Evolutionary conservation across 1,284 basidiomycete genomes (phyloP).

Genomic region (Laetiporus sulphureus): DNA sequence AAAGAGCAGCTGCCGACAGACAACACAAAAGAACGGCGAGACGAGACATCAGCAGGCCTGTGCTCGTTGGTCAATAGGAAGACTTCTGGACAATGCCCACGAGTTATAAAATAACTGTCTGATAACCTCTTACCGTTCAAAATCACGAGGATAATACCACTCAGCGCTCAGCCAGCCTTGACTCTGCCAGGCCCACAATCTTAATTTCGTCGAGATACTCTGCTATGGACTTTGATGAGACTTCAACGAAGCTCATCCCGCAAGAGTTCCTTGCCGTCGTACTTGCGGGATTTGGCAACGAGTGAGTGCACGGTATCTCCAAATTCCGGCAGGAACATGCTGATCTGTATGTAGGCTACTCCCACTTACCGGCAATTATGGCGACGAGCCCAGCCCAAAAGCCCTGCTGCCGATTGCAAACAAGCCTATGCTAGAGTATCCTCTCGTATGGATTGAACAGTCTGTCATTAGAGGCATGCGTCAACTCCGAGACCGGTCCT

Average conservation of each 20-base stretch:
- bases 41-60: too few species aligned
- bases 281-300: slow-evolving; percentile 82
- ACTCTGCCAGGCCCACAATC: too few species aligned
- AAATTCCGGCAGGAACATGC: slow-evolving; percentile 6
- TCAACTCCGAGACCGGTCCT: slow-evolving; percentile 7
- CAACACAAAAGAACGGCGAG: too few species aligned
- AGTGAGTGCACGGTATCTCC: slow-evolving; percentile 41
- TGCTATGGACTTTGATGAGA: slow-evolving; percentile 58
- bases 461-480: slow-evolving; percentile 75
- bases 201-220: too few species aligned
- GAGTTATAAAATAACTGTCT: too few species aligned
- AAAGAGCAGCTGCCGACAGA: too few species aligned
- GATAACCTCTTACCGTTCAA: too few species aligned
- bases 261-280: slow-evolving; percentile 82
- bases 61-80: too few species aligned
- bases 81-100: too few species aligned
- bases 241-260: slow-evolving; percentile 41
- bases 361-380: slow-evolving; percentile 67
- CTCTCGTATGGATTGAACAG: slow-evolving; percentile 81
- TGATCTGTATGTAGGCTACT: slow-evolving; percentile 41
- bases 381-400: slow-evolving; percentile 75
- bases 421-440: slow-evolving; percentile 81
- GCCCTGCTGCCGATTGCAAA: slow-evolving; percentile 85
- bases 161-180: too few species aligned
- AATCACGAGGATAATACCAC: too few species aligned